Evolutionary conservation across 2,329 filamentous ascomycete genomes (phyloP).

Genomic region (Berkeleyomyces basicola): DNA sequence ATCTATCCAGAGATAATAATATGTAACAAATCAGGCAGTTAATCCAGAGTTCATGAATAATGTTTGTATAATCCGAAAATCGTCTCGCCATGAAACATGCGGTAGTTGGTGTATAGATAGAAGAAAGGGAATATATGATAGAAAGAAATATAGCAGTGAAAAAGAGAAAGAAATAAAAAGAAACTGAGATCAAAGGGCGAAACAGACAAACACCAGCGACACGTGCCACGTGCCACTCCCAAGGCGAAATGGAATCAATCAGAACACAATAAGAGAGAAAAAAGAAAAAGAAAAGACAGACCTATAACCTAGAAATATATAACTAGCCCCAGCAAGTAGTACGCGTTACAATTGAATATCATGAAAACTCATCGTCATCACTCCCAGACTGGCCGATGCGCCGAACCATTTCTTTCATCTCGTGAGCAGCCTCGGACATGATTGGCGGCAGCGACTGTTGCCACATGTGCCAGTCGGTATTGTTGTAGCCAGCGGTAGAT

Average conservation of each 20-base stretch:
- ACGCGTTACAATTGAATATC: conserved; percentile 14
- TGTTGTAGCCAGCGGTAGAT: conserved; percentile 25
- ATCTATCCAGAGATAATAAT: too few species aligned
- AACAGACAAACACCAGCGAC: background rate
- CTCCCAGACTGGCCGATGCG: conserved; percentile 24
- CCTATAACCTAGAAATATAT: too few species aligned
- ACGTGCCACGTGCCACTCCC: background rate
- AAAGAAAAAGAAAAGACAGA: background rate
- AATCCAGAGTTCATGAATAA: too few species aligned
- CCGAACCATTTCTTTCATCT: conserved; percentile 55
- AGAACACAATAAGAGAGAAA: background rate
- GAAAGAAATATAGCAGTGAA: conserved; percentile 4
- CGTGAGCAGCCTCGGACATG: conserved; percentile 71
- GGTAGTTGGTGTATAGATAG: background rate
- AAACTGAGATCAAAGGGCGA: background rate
- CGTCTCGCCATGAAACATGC: conserved; percentile 1
- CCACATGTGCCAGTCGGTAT: conserved; percentile 44
- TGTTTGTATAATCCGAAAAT: background rate
- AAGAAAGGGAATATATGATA: background rate
- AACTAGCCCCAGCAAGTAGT: background rate
- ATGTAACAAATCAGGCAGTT: too few species aligned
- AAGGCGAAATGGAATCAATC: background rate
- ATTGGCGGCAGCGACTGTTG: conserved; percentile 61
- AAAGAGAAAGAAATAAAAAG: background rate
- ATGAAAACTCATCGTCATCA: conserved; percentile 31